Percentiles rank a stretch among this genome's conserved stretches.
phyloP scores from a whole-genome alignment of 306 rosid species.

The Cucurbita maxima region DNA sequence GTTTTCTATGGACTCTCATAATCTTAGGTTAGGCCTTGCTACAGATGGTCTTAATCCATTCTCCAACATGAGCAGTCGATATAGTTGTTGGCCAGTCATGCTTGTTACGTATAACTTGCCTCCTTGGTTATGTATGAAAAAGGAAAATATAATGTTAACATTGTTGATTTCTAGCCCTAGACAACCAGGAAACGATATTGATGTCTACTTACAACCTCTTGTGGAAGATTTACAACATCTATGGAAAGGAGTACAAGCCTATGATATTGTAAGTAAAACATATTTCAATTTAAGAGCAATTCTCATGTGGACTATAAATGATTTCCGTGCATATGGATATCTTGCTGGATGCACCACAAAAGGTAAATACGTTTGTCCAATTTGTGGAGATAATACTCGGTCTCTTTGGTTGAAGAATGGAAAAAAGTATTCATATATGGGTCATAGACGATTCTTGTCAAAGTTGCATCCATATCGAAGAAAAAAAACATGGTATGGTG shows the following conservation, averaged over 20 bases:
- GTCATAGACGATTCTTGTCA: background rate
- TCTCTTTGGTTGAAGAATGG: background rate
- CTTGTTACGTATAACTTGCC: background rate
- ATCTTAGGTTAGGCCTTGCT: background rate
- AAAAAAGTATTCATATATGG: background rate
- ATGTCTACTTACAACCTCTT: background rate
- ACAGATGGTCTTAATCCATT: background rate
- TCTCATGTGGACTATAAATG: background rate
- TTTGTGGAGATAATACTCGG: background rate
- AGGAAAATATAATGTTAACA: background rate
- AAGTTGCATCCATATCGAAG: background rate
- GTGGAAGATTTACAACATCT: background rate
- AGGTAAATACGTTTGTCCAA: background rate
- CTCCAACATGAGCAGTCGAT: background rate
- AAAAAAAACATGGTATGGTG: background rate
- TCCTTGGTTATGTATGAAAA: background rate
- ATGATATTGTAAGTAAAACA: background rate
- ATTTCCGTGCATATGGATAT: background rate
- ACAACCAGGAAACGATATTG: background rate
- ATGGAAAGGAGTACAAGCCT: background rate
- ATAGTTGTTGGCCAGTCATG: constrained; percentile 5
- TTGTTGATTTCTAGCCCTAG: background rate
- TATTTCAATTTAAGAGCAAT: background rate
- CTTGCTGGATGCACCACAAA: background rate
- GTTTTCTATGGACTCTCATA: background rate